Base-by-base conservation (phyloP, 2,329 filamentous ascomycete species). In the Dactylellina cionopaga region DNA sequence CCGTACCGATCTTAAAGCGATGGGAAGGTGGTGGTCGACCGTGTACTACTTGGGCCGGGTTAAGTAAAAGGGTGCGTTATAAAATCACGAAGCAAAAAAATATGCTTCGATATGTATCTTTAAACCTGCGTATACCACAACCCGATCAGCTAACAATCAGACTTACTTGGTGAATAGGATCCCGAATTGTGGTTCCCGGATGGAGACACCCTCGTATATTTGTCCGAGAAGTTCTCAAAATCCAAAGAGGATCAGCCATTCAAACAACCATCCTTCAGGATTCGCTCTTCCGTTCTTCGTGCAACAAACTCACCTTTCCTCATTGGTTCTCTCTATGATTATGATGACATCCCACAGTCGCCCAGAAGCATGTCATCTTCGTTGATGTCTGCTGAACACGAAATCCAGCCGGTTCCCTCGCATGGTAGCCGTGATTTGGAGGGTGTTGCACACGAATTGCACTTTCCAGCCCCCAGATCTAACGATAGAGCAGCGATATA, bases 181-280 rank as follows among this genome's bases (percentile, higher is more conserved):
- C 85, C 85, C 1, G 86, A 88, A 75, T 78, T 88, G 1, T 88
- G 86, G 86, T 85, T 88, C 75, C 83, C 83, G 0, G 85, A 86
- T 64, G 86, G 86, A 19, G 86, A 88, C 69, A 86, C 87, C 11
- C 79, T 88, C 7, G 81, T 88, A 1, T 88, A 83, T 76, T 82
- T 88, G 4, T 82, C 83, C 0, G 81, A 83, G 22, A 75, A 74
- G 37, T 75, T 75, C 44, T 66, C 75, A 82, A 81, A 73, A 80
- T 81, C 44, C 81, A 84, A 62, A 31, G 69, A 73, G 27, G 69
- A 73, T 29, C 69, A 66, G 19, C 69, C 56, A 4, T 73, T 73
- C 69, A 73, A 83, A 0, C 83, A 83, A 33, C 84, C 85, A 2
- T 87, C 85, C 1, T 85, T 88, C 76, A 83, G 86, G 5, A 77